phyloP scores from a whole-genome alignment of 139 green algal species.

The Volvox reticuliferus region DNA sequence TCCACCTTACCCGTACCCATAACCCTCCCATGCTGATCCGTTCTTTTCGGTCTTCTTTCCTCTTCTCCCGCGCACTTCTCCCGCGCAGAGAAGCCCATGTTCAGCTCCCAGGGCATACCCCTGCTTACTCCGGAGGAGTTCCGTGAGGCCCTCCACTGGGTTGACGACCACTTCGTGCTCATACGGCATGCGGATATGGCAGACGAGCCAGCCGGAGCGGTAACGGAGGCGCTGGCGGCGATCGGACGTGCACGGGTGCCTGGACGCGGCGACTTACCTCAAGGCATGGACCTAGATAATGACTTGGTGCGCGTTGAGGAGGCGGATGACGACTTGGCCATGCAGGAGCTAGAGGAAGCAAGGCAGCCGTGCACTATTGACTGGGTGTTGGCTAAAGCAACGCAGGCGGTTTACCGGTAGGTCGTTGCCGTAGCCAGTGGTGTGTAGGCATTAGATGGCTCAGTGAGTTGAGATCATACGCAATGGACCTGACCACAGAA shows the following conservation, averaged over 20 bases:
- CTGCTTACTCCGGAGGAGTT: constrained; percentile 72
- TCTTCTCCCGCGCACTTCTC: background rate
- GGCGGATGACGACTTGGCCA: background rate
- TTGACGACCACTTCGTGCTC: constrained; percentile 85
- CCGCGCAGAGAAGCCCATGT: constrained; percentile 24
- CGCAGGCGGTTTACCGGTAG: constrained; percentile 73
- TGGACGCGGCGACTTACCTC: background rate
- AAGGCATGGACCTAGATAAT: background rate
- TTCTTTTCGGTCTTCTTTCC: background rate
- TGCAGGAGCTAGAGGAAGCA: background rate
- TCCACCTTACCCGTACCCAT: no score
- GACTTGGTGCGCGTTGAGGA: background rate
- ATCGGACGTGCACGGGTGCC: background rate
- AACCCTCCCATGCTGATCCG: background rate
- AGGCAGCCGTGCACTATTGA: constrained; percentile 77
- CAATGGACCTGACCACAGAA: no score
- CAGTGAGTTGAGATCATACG: no score
- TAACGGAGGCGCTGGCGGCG: background rate
- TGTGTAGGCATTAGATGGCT: no score
- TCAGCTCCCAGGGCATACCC: constrained; percentile 57
- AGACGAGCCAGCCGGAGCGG: background rate
- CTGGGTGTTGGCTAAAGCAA: constrained; percentile 87
- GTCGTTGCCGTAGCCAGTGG: background rate
- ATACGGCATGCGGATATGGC: constrained; percentile 67
- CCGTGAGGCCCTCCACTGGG: constrained; percentile 78